Base-by-base conservation (phyloP, 305 asterid genomes). In the Solanum hybrid region DNA sequence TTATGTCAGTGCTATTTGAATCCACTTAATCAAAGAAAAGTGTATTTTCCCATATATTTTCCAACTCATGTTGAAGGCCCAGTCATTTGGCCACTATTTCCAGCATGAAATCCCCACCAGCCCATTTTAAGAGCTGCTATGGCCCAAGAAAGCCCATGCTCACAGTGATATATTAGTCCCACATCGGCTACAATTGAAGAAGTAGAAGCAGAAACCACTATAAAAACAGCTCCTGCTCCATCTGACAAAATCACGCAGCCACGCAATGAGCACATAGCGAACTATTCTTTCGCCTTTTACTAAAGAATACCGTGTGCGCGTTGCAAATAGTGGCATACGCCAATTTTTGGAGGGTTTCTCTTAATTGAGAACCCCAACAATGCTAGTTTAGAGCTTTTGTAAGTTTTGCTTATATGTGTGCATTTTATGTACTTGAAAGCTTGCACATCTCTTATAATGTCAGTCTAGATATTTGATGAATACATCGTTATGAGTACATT, bases 231-330 rank as follows among this genome's bases (percentile, higher is more conserved):
- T 36, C 4, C 6, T n/a, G 20, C 29, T 0, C 11, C 36, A 0
- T 3, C 34, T 33, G 4, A 33, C 34, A 33, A 33, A 33, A 33
- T 33, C 34, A 92, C 64, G 92, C 89, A 91, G 92, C 92, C 89
- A 90, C 74, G 94, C 88, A 42, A 34, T 14, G 89, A 86, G 64
- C 92, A 88, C 92, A 91, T 6, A 89, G 92, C 91, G 91, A 91
- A 91, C 93, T 92, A 93, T 92, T 91, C 93, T 91, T 93, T 92
- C 92, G 92, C 95, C 92, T 92, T 92, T 89, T 92, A 92, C 93
- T 92, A 91, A 92, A 92, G 93, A 92, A 91, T 91, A 91, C 86
- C 91, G 91, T 91, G 94, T 91, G 90, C 4, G 0, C 46, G 13
- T 5, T 39, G 90, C 90, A 89, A 22, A 12, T 33, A 88, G 93